Evolutionary conservation across 1,139 yeast genomes (phyloP).

Genomic region (Nematodospora anomalae): DNA sequence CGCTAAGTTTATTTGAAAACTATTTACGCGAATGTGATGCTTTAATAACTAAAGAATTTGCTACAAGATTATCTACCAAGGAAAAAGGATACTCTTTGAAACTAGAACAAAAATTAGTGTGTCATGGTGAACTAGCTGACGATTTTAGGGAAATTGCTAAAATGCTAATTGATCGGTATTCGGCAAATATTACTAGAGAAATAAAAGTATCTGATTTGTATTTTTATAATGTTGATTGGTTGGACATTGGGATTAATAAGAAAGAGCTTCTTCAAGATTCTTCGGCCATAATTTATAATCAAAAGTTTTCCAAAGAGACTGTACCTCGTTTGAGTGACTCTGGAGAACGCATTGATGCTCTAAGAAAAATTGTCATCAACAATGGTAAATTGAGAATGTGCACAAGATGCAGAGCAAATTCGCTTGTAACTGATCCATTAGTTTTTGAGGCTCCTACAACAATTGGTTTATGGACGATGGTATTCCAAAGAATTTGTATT

Average conservation of each 20-base stretch:
- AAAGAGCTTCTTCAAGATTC: constrained; percentile 4
- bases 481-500: constrained; percentile 72
- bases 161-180: constrained; percentile 34
- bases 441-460: constrained; percentile 38
- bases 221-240: constrained; percentile 73
- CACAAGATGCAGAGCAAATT: constrained; percentile 65
- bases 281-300: constrained; percentile 3
- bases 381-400: constrained; percentile 47
- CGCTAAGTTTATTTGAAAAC: constrained; percentile 60
- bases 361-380: constrained; percentile 42
- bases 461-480: constrained; percentile 65
- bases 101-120: constrained; percentile 65
- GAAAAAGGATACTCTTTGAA: constrained; percentile 40
- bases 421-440: constrained; percentile 50
- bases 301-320: constrained; percentile 11
- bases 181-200: constrained; percentile 36
- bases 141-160: constrained; percentile 37
- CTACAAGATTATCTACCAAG: constrained; percentile 21
- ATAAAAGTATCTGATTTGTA: constrained; percentile 51
- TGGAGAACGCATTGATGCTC: constrained; percentile 33
- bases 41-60: constrained; percentile 32
- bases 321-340: constrained; percentile 21
- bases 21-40: constrained; percentile 54
- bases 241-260: constrained; percentile 44
- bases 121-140: constrained; percentile 58